A percentile compares a stretch with the other conserved stretches of the same genome.
These are phyloP conservation scores for Pleodorina starrii DNA, from an alignment of 139 green algal species.

Conservation along the genomic window DNA sequence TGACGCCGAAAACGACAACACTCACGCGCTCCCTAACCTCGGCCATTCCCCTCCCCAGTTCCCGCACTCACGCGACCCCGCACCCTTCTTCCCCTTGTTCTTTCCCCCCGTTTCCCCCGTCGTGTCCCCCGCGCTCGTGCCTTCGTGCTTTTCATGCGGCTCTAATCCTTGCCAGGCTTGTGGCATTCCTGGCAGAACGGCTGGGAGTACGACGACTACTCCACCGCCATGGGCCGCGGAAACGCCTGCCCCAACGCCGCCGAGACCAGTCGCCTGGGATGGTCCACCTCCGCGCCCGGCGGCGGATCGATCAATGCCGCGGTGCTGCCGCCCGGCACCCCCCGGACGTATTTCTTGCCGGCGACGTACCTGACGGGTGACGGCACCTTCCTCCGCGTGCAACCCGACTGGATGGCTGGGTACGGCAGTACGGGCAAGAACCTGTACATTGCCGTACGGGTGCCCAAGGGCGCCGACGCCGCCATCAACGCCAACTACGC, in stretches of 20 bases:
- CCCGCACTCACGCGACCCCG: background rate
- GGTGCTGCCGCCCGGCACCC: background rate
- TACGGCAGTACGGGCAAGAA: background rate
- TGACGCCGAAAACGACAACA: too few relatives aligned
- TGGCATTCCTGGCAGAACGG: conserved; percentile 28
- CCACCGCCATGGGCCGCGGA: conserved; percentile 21
- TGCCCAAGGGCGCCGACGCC: background rate
- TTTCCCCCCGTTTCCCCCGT: background rate
- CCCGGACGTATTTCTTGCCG: background rate
- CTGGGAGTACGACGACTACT: conserved; percentile 15
- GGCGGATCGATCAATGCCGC: background rate
- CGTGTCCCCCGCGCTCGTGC: background rate
- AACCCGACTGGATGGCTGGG: background rate
- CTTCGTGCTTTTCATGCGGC: background rate
- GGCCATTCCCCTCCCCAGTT: too few relatives aligned
- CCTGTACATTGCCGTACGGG: background rate
- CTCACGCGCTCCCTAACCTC: too few relatives aligned
- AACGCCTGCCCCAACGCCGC: conserved; percentile 19
- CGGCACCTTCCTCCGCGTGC: background rate
- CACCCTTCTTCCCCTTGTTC: background rate
- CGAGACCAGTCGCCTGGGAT: background rate
- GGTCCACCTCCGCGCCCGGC: background rate
- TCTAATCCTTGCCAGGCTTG: background rate
- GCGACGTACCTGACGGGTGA: conserved; percentile 16
- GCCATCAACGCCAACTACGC: background rate